A percentile compares a stretch with the other conserved stretches of the same genome.
Evolutionary conservation across 2,329 filamentous ascomycete genomes (phyloP).

Genomic region (Helicocarpus griseus): DNA sequence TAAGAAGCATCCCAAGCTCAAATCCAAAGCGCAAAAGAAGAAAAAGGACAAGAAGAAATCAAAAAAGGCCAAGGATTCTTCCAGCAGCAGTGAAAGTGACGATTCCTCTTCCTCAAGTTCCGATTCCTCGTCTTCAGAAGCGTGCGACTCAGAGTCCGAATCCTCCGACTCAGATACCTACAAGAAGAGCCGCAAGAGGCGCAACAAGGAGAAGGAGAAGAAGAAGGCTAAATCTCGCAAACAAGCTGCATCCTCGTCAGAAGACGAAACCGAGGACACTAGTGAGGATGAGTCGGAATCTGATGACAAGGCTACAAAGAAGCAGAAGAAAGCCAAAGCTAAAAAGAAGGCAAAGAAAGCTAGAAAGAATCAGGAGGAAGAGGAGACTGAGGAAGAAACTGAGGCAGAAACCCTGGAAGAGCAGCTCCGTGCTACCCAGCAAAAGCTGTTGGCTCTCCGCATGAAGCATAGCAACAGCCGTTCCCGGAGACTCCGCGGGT

Average conservation of each 20-base stretch:
- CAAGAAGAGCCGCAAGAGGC: constrained; percentile 7
- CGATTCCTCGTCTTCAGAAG: constrained; percentile 12
- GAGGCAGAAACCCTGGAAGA: constrained; percentile 21
- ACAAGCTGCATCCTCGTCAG: constrained; percentile 2
- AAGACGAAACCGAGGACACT: no score
- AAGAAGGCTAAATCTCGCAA: not conserved
- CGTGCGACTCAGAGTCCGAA: constrained; percentile 13
- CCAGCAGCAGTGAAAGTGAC: constrained; percentile 6
- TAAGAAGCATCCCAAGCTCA: constrained; percentile 23
- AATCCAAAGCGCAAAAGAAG: constrained; percentile 11
- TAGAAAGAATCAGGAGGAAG: constrained; percentile 25
- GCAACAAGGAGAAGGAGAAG: constrained; percentile 5
- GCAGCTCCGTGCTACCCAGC: constrained; percentile 17
- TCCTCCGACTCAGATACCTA: constrained; percentile 9
- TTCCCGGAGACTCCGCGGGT: not conserved
- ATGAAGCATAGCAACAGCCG: not conserved
- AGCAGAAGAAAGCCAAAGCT: constrained; percentile 27
- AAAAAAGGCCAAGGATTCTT: constrained; percentile 9
- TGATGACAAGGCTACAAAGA: constrained; percentile 25
- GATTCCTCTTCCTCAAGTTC: constrained; percentile 10
- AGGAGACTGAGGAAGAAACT: constrained; percentile 22
- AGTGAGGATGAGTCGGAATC: constrained; percentile 19
- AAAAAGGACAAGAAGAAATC: constrained; percentile 15
- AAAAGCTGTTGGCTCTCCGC: constrained; percentile 14
- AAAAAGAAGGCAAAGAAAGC: constrained; percentile 26